Evolutionary conservation across 257 asterid species (phyloP).

Genomic region (Avicennia marina): DNA sequence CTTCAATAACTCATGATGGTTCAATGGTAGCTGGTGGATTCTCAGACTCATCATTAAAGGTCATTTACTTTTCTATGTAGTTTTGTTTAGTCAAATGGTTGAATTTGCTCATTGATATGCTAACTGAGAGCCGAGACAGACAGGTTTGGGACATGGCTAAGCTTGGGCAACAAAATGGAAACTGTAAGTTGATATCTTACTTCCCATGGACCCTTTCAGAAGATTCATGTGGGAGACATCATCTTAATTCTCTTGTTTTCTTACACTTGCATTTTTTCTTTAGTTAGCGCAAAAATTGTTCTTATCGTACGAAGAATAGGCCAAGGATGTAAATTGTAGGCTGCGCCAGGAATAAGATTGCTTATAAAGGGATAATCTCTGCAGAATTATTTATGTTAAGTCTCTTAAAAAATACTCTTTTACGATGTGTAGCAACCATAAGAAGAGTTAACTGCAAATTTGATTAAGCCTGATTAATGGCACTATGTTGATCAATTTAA

Average conservation of each 20-base stretch:
- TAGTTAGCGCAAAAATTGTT: neutral
- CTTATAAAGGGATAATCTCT: neutral
- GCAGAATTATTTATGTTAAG: neutral
- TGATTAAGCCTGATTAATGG: neutral
- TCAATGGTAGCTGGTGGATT: constrained; percentile 96
- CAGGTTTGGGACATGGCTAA: constrained; percentile 99
- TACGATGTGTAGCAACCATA: neutral
- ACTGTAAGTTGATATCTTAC: constrained; percentile 38
- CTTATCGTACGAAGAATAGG: neutral
- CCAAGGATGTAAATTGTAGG: neutral
- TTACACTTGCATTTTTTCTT: constrained; percentile 2
- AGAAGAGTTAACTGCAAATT: neutral
- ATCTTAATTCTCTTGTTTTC: constrained; percentile 3
- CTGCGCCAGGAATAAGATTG: neutral
- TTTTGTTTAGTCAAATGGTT: constrained; percentile 3
- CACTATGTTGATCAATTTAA: constrained; percentile 6
- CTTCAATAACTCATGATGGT: constrained; percentile 94
- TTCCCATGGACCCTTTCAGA: neutral
- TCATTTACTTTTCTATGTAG: constrained; percentile 24
- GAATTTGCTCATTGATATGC: constrained; percentile 20
- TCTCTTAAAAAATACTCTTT: neutral
- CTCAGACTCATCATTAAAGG: constrained; percentile 97
- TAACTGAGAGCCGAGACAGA: constrained; percentile 21
- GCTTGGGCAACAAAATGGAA: constrained; percentile 76
- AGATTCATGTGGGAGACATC: neutral